Evolutionary conservation across 1,284 basidiomycete genomes (phyloP).

Genomic region (Cryptococcus sp.): DNA sequence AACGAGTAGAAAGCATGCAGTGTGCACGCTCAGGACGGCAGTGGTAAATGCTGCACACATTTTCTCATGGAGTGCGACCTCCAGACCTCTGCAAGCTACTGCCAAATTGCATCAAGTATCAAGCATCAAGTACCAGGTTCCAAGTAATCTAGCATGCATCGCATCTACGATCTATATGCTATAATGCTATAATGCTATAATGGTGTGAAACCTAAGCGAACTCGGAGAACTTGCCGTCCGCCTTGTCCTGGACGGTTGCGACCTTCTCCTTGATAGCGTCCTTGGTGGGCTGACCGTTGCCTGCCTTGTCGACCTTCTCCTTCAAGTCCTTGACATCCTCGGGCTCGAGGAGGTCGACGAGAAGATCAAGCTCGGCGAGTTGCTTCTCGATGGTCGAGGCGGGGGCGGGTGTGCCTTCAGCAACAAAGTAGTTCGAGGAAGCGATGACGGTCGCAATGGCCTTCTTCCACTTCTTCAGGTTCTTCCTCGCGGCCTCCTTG

Average conservation of each 20-base stretch:
- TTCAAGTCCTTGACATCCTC: conserved; percentile 59
- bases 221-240: conserved; percentile 56
- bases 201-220: conserved; percentile 50
- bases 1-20: too few relatives aligned
- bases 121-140: too few relatives aligned
- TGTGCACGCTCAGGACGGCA: too few relatives aligned
- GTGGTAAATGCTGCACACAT: too few relatives aligned
- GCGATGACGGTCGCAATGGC: conserved; percentile 56
- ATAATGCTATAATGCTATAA: too few relatives aligned
- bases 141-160: too few relatives aligned
- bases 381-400: conserved; percentile 58
- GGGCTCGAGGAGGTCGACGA: conserved; percentile 58
- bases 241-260: conserved; percentile 32
- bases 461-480: conserved; percentile 60
- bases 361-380: conserved; percentile 59
- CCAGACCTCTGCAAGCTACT: too few relatives aligned
- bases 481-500: conserved; percentile 63
- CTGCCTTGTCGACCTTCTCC: conserved; percentile 57
- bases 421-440: conserved; percentile 61
- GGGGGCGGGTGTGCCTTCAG: conserved; percentile 55
- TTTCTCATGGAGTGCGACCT: too few relatives aligned
- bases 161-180: too few relatives aligned
- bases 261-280: conserved; percentile 43
- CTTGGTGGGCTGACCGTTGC: conserved; percentile 53
- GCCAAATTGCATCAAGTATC: too few relatives aligned